Evolutionary conservation across 805 yeast genomes (phyloP).

Genomic region (Priceomyces castillae): DNA sequence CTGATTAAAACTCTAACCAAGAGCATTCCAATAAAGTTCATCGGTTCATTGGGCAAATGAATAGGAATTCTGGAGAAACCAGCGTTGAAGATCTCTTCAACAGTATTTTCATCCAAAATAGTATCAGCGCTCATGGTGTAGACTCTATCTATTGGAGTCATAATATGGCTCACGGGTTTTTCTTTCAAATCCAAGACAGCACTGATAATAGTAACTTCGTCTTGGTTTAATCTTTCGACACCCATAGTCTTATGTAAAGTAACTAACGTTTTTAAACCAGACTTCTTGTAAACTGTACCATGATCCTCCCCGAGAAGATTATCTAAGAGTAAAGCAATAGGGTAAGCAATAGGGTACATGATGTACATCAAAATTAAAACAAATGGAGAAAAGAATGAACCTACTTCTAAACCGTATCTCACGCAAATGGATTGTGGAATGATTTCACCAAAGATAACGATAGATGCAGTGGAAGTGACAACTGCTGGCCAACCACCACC

Average conservation of each 20-base stretch:
- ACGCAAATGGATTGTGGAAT: constrained; percentile 95
- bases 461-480: constrained; percentile 85
- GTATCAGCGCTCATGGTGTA: constrained; percentile 84
- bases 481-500: constrained; percentile 99
- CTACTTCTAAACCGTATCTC: constrained; percentile 86
- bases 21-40: constrained; percentile 92
- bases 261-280: constrained; percentile 90
- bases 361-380: constrained; percentile 80
- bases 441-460: constrained; percentile 93
- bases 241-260: constrained; percentile 94
- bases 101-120: constrained; percentile 76
- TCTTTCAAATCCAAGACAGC: constrained; percentile 94
- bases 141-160: constrained; percentile 93
- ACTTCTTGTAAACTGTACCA: constrained; percentile 89
- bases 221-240: constrained; percentile 86
- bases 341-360: constrained; percentile 91
- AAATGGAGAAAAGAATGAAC: constrained; percentile 87
- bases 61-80: constrained; percentile 96
- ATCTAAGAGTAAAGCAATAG: constrained; percentile 80
- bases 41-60: constrained; percentile 83
- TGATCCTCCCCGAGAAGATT: constrained; percentile 89
- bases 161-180: constrained; percentile 77
- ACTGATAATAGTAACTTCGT: constrained; percentile 92
- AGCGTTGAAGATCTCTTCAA: constrained; percentile 86
- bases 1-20: constrained; percentile 88